Percentiles rank a stretch among this genome's conserved stretches.
Conservation (phyloP, 2,329 filamentous ascomycete species). For the Stachybotrys chlorohalonatus region DNA sequence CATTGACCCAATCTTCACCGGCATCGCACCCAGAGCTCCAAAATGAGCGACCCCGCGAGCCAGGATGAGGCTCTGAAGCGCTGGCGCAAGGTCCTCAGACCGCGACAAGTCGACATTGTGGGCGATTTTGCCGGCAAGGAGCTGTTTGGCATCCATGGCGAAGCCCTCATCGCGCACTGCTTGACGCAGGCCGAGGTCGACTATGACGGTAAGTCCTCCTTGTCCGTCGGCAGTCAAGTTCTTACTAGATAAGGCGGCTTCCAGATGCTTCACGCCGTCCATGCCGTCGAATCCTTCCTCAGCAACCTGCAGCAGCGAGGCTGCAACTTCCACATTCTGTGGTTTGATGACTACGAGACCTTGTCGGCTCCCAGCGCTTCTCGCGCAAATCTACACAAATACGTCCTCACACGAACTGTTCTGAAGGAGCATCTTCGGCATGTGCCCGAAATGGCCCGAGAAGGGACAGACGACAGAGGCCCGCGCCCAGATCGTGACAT, state of each 20-base stretch:
- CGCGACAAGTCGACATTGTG: conserved; percentile 51
- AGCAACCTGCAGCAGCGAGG: conserved; percentile 49
- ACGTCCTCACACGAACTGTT: conserved; percentile 50
- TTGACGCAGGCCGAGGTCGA: conserved; percentile 55
- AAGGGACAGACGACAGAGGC: conserved; percentile 3
- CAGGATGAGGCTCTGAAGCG: background rate
- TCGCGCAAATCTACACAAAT: conserved; percentile 31
- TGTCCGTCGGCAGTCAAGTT: background rate
- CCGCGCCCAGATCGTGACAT: background rate
- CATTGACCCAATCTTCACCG: no score
- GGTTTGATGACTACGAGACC: conserved; percentile 49
- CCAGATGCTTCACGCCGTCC: conserved; percentile 62
- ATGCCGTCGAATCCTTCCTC: conserved; percentile 59
- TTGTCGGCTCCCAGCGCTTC: conserved; percentile 42
- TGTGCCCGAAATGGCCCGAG: background rate
- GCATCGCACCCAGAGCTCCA: no score
- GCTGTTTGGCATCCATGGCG: conserved; percentile 63
- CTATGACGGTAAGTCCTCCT: conserved; percentile 36
- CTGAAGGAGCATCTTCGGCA: conserved; percentile 53
- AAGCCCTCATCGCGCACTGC: conserved; percentile 58
- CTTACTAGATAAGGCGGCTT: conserved; percentile 40
- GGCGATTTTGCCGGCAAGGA: conserved; percentile 70
- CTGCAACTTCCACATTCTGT: conserved; percentile 63
- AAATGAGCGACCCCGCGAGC: no score
- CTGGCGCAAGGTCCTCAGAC: conserved; percentile 8